These are phyloP conservation scores for Claviceps sp. DNA, from an alignment of 2,329 filamentous ascomycete genomes.

Conservation along the genomic window DNA sequence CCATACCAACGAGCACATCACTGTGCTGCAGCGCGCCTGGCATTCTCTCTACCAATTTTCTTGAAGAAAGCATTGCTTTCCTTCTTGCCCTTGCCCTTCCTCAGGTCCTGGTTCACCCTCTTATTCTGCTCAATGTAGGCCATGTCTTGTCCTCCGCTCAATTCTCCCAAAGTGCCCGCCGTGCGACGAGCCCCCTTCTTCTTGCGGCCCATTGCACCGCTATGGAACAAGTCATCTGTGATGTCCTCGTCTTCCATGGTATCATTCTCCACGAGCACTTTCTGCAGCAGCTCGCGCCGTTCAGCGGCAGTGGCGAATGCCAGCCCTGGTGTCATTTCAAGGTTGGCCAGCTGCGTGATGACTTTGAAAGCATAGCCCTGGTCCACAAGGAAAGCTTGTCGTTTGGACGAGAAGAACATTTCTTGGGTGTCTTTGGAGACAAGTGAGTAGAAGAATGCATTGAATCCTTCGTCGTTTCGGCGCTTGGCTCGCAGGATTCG, in stretches of 20 bases:
- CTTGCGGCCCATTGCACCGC: conserved; percentile 32
- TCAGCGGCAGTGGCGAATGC: conserved; percentile 69
- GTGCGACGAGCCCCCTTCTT: conserved; percentile 56
- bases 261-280: conserved; percentile 81
- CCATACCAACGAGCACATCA: conserved; percentile 4
- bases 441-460: conserved; percentile 96
- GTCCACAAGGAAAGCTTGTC: conserved; percentile 92
- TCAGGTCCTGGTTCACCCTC: conserved; percentile 40
- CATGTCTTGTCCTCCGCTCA: conserved; percentile 92
- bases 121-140: conserved; percentile 83
- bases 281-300: conserved; percentile 72
- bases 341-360: conserved; percentile 86
- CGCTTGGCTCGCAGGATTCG: conserved; percentile 90
- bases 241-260: conserved; percentile 59
- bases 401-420: conserved; percentile 95
- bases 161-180: conserved; percentile 71
- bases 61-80: conserved; percentile 28
- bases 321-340: conserved; percentile 69
- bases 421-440: conserved; percentile 96
- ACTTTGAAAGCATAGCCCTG: conserved; percentile 99
- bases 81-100: conserved; percentile 25
- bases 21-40: conserved; percentile 20
- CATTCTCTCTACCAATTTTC: conserved; percentile 29
- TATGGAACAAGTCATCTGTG: conserved; percentile 27
- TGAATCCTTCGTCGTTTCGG: conserved; percentile 94